Evolutionary conservation across 129 eudicot genomes (phyloP).

Genomic region (Pseudognaphalium luteoalbum): DNA sequence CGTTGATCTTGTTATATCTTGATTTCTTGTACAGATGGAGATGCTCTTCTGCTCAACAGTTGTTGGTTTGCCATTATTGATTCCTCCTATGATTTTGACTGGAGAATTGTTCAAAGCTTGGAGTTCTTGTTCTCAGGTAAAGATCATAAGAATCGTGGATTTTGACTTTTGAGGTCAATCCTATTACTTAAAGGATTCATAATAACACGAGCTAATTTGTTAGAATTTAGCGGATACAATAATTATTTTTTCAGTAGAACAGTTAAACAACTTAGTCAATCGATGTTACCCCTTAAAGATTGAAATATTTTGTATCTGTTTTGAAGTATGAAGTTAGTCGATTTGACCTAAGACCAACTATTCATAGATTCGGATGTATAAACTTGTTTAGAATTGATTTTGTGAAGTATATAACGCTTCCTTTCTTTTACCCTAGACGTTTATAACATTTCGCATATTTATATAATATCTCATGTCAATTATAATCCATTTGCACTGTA

Average conservation of each 20-base stretch:
- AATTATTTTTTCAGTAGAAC: too few species aligned
- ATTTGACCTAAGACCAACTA: background rate
- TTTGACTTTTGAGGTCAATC: background rate
- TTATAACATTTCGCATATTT: background rate
- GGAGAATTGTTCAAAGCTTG: slow-evolving; percentile 79
- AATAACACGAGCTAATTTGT: background rate
- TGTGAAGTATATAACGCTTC: background rate
- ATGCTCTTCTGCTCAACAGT: slow-evolving; percentile 86
- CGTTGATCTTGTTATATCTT: background rate
- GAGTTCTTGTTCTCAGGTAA: slow-evolving; percentile 69
- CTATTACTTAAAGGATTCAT: background rate
- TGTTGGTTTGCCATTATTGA: slow-evolving; percentile 80
- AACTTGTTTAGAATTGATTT: background rate
- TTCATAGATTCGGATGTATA: background rate
- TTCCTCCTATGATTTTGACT: slow-evolving; percentile 79
- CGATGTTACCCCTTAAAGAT: background rate
- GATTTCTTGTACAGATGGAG: slow-evolving; percentile 52
- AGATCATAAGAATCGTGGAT: background rate
- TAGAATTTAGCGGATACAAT: too few species aligned
- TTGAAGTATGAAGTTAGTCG: background rate
- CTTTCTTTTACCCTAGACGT: background rate
- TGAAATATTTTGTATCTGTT: background rate
- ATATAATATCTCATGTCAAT: background rate
- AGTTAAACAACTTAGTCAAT: background rate
- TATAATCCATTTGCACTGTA: too few species aligned